Base-by-base conservation (phyloP, 1,139 yeast genomes). In the Lodderomyces oxycetoniae region DNA sequence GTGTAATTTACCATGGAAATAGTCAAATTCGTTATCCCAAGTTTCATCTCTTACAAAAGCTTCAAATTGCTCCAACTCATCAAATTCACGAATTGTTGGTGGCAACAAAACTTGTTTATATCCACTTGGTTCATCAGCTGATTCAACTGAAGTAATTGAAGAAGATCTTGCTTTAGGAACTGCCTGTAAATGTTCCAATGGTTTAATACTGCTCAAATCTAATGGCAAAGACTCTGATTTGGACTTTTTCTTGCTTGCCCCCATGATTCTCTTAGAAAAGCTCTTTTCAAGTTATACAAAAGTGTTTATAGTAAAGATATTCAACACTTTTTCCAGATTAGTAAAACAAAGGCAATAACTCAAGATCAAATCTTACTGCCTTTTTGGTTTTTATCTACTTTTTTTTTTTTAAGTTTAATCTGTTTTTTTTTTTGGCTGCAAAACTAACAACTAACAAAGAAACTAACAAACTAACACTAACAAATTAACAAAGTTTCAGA, bases 21-120 rank as follows among this genome's bases (percentile, higher is more conserved):
- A 74, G 50, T 77, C 84, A 50, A 72, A 79, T 40, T 80, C 88
- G 40, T 81, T 79, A 54, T 81, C 89, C 74, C 85, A 80, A 9
- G 84, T 76, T 52, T 79, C 88, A 49, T 79, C 86, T 49, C 78
- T 69, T 40, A 82, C 65, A 54, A 66, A 82, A 31, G 70, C 68
- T 53, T 79, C 86, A 50, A 82, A 81, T 14, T 75, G 67, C 12
- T 65, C 67, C 46, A 82, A 60, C 41, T 76, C 82, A 34, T 82
- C 89, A 57, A 82, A 82, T 33, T 67, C 71, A 35, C 65, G 56
- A 41, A 58, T 47, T 37, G 71, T 67, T 19, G 74, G 73, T 23
- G 71, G 67, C 27, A 49, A 52, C 43, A 67, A 57, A 16, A 61
- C 51, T 31, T 53, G 49, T 34, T 52, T 50, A 30, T 62, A 41